Conservation (phyloP, 2,329 filamentous ascomycete genomes). For the Fusarium citri region DNA sequence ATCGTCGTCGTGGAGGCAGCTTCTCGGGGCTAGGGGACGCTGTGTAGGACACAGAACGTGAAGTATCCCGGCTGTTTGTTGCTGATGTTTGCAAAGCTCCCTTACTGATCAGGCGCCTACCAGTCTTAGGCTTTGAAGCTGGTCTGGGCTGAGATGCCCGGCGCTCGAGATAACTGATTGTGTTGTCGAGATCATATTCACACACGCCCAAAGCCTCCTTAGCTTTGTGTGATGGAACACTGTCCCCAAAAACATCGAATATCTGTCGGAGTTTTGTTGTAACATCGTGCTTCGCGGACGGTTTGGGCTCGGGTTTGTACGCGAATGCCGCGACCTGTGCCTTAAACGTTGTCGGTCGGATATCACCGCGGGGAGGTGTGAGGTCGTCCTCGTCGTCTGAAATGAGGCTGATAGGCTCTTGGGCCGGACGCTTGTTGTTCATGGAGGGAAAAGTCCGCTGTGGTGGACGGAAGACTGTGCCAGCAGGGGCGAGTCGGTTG, state of each 20-base stretch:
- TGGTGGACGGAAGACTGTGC: constrained; percentile 74
- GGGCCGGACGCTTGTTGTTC: constrained; percentile 52
- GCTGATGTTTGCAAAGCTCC: constrained; percentile 41
- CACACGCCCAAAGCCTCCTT: constrained; percentile 50
- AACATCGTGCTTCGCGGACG: constrained; percentile 49
- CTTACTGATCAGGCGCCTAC: constrained; percentile 50
- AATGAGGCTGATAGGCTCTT: constrained; percentile 60
- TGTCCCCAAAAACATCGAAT: constrained; percentile 51
- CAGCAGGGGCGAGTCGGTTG: constrained; percentile 78
- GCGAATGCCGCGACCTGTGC: constrained; percentile 54
- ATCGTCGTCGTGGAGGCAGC: constrained; percentile 48
- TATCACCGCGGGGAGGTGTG: constrained; percentile 68
- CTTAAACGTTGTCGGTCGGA: constrained; percentile 69
- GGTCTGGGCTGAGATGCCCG: constrained; percentile 21
- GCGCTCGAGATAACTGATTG: constrained; percentile 49
- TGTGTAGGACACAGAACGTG: constrained; percentile 34
- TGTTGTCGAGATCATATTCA: constrained; percentile 52
- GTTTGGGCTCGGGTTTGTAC: constrained; percentile 62
- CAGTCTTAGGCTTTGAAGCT: constrained; percentile 39
- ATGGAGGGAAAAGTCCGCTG: constrained; percentile 44
- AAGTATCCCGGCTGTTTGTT: constrained; percentile 16
- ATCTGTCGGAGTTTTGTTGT: constrained; percentile 51
- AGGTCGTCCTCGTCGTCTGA: constrained; percentile 61
- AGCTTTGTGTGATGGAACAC: constrained; percentile 47
- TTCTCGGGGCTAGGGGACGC: constrained; percentile 49